These are phyloP conservation scores for Fomitopsis pinicola DNA, from an alignment of 1,284 basidiomycete genomes.

Conservation along the genomic window DNA sequence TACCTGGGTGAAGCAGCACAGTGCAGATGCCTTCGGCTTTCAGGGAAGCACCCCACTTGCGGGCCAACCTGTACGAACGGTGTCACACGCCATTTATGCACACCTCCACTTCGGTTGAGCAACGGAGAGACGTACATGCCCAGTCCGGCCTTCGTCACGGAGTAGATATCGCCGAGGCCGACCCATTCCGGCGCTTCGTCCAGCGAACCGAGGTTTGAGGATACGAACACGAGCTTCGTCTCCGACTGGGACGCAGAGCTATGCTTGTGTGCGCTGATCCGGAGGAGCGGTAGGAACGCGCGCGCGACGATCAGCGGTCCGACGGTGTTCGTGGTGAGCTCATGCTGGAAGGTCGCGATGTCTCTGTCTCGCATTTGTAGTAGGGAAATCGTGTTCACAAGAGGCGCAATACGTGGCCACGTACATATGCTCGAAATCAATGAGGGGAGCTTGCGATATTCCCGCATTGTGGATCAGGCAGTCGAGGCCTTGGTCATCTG, in stretches of 20 bases:
- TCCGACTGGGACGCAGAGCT: background rate
- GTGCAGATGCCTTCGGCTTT: background rate
- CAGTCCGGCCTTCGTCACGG: constrained; percentile 5
- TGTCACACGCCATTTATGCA: no score
- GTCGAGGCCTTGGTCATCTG: background rate
- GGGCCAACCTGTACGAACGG: background rate
- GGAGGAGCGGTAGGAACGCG: constrained; percentile 5
- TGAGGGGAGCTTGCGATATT: background rate
- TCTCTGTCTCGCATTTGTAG: background rate
- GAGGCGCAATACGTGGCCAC: background rate
- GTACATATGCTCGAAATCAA: background rate
- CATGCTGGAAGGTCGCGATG: constrained; percentile 1
- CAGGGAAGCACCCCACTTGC: no score
- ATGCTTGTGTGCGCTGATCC: background rate
- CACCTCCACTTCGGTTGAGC: background rate
- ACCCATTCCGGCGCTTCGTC: background rate
- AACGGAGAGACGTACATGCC: constrained; percentile 3
- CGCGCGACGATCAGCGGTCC: constrained; percentile 2
- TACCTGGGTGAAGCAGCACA: no score
- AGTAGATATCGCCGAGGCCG: background rate
- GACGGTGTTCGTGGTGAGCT: constrained; percentile 4
- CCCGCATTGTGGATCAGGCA: constrained; percentile 1
- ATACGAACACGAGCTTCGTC: constrained; percentile 5
- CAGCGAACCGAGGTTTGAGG: constrained; percentile 1
- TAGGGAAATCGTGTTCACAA: background rate